Conservation (phyloP, 805 yeast genomes). For the Wickerhamiella siamensis region DNA sequence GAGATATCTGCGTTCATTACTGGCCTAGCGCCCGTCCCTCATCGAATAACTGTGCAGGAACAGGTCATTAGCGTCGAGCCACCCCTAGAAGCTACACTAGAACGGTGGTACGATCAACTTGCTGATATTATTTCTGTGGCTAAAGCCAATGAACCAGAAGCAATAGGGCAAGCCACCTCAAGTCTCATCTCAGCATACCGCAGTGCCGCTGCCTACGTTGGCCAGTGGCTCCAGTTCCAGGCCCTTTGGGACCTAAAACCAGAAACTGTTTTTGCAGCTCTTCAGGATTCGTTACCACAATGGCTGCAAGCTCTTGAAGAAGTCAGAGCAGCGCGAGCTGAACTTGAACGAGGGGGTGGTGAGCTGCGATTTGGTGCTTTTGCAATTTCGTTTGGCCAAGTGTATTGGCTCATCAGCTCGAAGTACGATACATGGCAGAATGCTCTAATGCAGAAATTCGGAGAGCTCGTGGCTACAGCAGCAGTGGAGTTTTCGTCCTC, state of each 20-base stretch:
- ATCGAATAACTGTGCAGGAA: constrained; percentile 28
- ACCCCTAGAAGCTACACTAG: constrained; percentile 19
- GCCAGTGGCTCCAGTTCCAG: constrained; percentile 43
- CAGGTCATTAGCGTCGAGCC: constrained; percentile 30
- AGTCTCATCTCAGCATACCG: background rate
- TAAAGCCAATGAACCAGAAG: background rate
- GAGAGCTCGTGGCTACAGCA: constrained; percentile 25
- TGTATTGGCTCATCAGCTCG: constrained; percentile 37
- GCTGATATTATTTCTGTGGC: background rate
- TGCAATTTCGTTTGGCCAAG: constrained; percentile 34
- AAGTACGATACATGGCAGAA: constrained; percentile 49
- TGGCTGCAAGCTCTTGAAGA: constrained; percentile 40
- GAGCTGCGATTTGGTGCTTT: constrained; percentile 27
- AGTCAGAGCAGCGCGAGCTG: constrained; percentile 29
- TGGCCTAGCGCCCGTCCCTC: constrained; percentile 12
- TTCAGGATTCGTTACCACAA: constrained; percentile 25
- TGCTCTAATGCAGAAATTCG: constrained; percentile 30
- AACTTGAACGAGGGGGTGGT: constrained; percentile 39
- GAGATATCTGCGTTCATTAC: background rate
- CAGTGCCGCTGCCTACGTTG: constrained; percentile 24
- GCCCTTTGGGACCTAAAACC: constrained; percentile 43
- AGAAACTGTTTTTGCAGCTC: constrained; percentile 26
- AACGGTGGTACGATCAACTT: background rate
- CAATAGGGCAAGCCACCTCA: background rate
- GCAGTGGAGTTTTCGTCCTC: constrained; percentile 24